A percentile compares a stretch with the other conserved stretches of the same genome.
phyloP scores from a whole-genome alignment of 73 alveolate genomes.

The Symbiodinium natans region DNA sequence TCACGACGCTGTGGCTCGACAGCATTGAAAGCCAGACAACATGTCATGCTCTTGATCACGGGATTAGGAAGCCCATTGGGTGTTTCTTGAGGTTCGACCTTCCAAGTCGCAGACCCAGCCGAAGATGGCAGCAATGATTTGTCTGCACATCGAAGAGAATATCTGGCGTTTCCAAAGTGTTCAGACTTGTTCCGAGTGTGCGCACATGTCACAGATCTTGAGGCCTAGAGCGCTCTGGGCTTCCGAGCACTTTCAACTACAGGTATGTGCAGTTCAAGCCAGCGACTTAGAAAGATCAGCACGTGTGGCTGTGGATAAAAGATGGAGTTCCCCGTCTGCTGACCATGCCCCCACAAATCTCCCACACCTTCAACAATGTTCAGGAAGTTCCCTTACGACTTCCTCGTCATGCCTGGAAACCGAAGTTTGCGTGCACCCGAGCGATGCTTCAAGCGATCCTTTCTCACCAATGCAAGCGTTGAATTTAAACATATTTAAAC shows the following conservation, averaged over 20 bases:
- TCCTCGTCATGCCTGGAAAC: slow-evolving; percentile 81
- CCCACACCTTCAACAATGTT: background rate
- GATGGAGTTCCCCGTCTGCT: background rate
- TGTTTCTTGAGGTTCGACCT: slow-evolving; percentile 58
- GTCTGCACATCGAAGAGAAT: background rate
- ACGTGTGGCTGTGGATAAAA: background rate
- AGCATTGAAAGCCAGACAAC: background rate
- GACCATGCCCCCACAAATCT: background rate
- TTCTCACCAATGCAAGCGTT: no score
- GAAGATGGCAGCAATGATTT: background rate
- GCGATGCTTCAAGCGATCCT: background rate
- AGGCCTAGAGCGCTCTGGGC: slow-evolving; percentile 54
- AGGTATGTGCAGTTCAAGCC: slow-evolving; percentile 75
- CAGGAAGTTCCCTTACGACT: slow-evolving; percentile 80
- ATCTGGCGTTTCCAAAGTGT: no score
- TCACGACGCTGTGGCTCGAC: slow-evolving; percentile 31
- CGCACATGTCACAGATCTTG: background rate
- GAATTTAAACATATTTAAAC: no score
- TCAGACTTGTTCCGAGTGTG: background rate
- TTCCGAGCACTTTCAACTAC: slow-evolving; percentile 69
- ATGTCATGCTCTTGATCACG: background rate
- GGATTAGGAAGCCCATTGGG: no score
- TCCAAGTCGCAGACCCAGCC: slow-evolving; percentile 32
- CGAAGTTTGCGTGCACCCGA: slow-evolving; percentile 25
- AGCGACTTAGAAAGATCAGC: background rate